phyloP scores from a whole-genome alignment of 257 asterid species.

The Solanum clarkiae region DNA sequence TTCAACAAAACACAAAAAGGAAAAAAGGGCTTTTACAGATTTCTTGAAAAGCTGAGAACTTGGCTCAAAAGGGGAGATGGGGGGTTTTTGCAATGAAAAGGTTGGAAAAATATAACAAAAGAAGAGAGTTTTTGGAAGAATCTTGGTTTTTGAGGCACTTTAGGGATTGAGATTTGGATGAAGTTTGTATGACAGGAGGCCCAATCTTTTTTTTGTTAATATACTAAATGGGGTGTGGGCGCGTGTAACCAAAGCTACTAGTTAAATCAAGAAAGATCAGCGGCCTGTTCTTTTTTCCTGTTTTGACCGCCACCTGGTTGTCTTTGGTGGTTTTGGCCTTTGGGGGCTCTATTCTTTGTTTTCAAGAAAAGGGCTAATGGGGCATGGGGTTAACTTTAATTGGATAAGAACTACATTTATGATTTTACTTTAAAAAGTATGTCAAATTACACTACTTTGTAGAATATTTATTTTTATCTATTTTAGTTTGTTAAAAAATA shows the following conservation, averaged over 20 bases:
- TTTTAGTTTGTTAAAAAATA: neutral
- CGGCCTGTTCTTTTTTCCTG: neutral
- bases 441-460: no score
- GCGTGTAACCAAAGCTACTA: constrained; percentile 4
- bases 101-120: neutral
- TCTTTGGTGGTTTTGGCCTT: neutral
- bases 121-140: neutral
- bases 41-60: neutral
- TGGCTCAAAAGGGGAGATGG: neutral
- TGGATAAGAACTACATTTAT: no score
- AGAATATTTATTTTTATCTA: neutral
- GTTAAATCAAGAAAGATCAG: neutral
- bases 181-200: neutral
- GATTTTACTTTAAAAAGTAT: no score
- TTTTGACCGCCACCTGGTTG: neutral
- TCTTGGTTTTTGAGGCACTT: neutral
- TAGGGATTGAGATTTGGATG: neutral
- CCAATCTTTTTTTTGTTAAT: neutral
- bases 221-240: neutral
- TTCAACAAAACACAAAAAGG: neutral
- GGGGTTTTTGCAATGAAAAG: neutral
- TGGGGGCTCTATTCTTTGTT: neutral
- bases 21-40: neutral
- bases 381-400: neutral
- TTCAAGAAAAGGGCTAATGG: neutral